Percentiles rank a stretch among this genome's conserved stretches.
Conservation (phyloP, 176 grass and related monocot species). For the Alopecurus myosuroides region DNA sequence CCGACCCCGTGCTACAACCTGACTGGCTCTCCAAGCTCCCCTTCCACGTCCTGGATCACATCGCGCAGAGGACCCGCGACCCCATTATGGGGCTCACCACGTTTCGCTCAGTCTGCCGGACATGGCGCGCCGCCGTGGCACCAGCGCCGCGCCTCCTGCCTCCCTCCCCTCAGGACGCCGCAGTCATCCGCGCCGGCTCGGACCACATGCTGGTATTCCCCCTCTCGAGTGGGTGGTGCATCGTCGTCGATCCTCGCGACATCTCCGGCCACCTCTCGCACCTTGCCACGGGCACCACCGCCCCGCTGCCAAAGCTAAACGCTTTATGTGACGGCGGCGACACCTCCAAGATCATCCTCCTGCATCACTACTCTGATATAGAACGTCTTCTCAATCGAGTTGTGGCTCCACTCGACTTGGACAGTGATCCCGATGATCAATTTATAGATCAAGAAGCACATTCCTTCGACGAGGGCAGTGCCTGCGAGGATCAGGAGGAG, state of each 20-base stretch:
- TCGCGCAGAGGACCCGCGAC: background rate
- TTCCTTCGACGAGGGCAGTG: background rate
- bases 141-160: too few species aligned
- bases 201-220: background rate
- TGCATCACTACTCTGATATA: background rate
- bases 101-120: too few species aligned
- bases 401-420: background rate
- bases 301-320: slow-evolving; percentile 1
- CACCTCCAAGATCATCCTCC: background rate
- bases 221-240: background rate
- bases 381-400: background rate
- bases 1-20: too few species aligned
- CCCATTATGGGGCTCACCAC: too few species aligned
- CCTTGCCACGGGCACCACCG: background rate
- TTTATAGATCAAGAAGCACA: background rate
- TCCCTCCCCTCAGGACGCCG: too few species aligned
- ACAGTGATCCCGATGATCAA: background rate
- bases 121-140: too few species aligned
- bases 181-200: too few species aligned
- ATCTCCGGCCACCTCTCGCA: slow-evolving; percentile 11
- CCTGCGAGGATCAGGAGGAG: too few species aligned
- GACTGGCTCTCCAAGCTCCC: background rate
- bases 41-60: background rate
- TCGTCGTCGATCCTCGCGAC: slow-evolving; percentile 5
- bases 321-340: background rate